phyloP scores from a whole-genome alignment of 305 asterid genomes.

The Rubia peregrina region DNA sequence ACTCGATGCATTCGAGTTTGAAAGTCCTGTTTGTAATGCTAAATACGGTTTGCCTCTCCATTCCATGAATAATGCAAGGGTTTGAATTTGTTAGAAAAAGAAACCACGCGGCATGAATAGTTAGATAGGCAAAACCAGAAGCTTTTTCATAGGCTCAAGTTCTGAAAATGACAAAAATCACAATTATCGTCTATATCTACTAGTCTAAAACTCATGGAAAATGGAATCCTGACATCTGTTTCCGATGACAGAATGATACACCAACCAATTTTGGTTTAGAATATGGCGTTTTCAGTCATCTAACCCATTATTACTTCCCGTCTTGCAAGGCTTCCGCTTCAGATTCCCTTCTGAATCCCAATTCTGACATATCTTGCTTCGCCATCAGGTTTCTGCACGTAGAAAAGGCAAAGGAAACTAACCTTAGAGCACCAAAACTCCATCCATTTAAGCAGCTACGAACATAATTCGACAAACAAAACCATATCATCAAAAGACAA shows the following conservation, averaged over 20 bases:
- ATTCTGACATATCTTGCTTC: slow-evolving; percentile 83
- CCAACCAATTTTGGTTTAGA: not conserved
- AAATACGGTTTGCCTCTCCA: not conserved
- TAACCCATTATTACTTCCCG: slow-evolving; percentile 20
- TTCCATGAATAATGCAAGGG: not conserved
- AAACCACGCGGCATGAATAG: too few species aligned
- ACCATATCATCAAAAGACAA: not conserved
- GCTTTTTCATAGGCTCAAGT: not conserved
- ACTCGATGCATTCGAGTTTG: too few species aligned
- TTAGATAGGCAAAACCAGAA: not conserved
- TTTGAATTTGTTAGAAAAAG: not conserved
- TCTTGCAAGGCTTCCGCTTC: slow-evolving; percentile 29
- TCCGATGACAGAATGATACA: not conserved
- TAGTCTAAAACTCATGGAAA: not conserved
- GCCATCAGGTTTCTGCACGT: slow-evolving; percentile 98
- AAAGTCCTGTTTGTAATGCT: not conserved
- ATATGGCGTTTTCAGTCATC: slow-evolving; percentile 17
- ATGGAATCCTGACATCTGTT: not conserved
- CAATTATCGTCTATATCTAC: not conserved
- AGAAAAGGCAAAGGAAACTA: slow-evolving; percentile 5
- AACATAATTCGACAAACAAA: not conserved
- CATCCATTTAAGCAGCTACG: not conserved
- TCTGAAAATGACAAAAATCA: not conserved
- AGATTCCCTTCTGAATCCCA: slow-evolving; percentile 53
- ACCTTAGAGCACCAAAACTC: slow-evolving; percentile 1